These are phyloP conservation scores for Dichotomocladium elegans DNA, from an alignment of 371 early-diverging fungal species.

Conservation along the genomic window DNA sequence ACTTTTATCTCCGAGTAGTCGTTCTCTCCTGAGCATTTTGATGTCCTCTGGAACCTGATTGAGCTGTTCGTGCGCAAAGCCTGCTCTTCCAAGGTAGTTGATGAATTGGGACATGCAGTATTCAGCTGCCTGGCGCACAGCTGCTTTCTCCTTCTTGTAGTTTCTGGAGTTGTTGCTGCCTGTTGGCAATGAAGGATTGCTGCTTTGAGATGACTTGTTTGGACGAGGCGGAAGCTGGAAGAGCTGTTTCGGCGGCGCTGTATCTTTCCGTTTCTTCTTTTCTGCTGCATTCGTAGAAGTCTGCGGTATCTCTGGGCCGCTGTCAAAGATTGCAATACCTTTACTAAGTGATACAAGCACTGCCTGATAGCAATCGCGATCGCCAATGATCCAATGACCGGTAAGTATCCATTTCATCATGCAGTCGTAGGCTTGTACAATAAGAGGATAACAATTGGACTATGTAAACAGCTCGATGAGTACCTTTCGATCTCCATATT, in stretches of 20 bases:
- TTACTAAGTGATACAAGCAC: conserved; percentile 67
- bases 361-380: conserved; percentile 62
- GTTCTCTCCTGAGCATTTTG: conserved; percentile 15
- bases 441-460: conserved; percentile 48
- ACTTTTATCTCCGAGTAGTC: conserved; percentile 8
- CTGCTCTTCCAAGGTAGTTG: conserved; percentile 68
- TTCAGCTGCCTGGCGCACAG: conserved; percentile 74
- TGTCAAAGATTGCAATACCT: conserved; percentile 65
- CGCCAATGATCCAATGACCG: conserved; percentile 74
- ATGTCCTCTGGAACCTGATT: conserved; percentile 45
- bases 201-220: conserved; percentile 4
- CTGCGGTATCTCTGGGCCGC: conserved; percentile 24
- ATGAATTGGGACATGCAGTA: conserved; percentile 67
- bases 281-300: conserved; percentile 18
- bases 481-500: background rate
- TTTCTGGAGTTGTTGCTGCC: conserved; percentile 4
- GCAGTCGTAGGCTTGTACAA: conserved; percentile 73
- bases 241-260: conserved; percentile 41
- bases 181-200: background rate
- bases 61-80: conserved; percentile 55
- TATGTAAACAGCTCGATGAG: conserved; percentile 3
- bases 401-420: conserved; percentile 72
- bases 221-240: conserved; percentile 41
- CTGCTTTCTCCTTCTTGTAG: conserved; percentile 43
- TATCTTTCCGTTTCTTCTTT: conserved; percentile 46